phyloP scores from a whole-genome alignment of 1,284 basidiomycete genomes.

The Sporisorium iseilematis-ciliati region DNA sequence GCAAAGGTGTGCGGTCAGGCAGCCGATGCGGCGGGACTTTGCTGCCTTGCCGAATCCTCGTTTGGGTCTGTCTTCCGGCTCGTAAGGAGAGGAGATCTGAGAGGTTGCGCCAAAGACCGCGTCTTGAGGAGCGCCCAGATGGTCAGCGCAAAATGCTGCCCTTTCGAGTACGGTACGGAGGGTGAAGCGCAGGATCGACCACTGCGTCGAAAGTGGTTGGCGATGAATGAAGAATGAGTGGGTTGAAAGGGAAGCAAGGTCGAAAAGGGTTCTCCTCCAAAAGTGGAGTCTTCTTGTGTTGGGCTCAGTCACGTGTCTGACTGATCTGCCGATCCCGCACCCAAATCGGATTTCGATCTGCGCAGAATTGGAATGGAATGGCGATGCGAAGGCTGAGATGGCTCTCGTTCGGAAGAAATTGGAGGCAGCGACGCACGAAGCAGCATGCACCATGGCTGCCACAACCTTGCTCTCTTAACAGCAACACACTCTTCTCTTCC shows the following conservation, averaged over 20 bases:
- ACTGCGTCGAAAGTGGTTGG: background rate
- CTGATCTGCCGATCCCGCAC: background rate
- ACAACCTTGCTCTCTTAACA: background rate
- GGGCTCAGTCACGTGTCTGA: too few species aligned
- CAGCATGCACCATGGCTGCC: background rate
- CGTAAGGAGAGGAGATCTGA: too few species aligned
- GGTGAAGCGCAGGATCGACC: background rate
- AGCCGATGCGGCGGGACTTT: too few species aligned
- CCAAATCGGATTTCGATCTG: background rate
- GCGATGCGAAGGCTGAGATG: constrained; percentile 3
- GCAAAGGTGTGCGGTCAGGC: too few species aligned
- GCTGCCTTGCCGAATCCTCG: too few species aligned
- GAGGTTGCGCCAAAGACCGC: too few species aligned
- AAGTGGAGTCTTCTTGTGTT: constrained; percentile 13
- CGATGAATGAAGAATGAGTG: background rate
- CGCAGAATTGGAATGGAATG: background rate
- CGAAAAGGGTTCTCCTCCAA: background rate
- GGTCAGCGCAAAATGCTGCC: too few species aligned
- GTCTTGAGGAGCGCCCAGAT: too few species aligned
- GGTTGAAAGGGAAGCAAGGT: background rate
- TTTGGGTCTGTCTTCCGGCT: too few species aligned
- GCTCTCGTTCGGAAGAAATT: constrained; percentile 22
- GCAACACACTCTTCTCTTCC: background rate
- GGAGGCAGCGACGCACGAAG: constrained; percentile 6
- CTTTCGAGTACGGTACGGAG: too few species aligned